phyloP scores from a whole-genome alignment of 2,329 filamentous ascomycete species.

The Arachnopeziza araneosa region DNA sequence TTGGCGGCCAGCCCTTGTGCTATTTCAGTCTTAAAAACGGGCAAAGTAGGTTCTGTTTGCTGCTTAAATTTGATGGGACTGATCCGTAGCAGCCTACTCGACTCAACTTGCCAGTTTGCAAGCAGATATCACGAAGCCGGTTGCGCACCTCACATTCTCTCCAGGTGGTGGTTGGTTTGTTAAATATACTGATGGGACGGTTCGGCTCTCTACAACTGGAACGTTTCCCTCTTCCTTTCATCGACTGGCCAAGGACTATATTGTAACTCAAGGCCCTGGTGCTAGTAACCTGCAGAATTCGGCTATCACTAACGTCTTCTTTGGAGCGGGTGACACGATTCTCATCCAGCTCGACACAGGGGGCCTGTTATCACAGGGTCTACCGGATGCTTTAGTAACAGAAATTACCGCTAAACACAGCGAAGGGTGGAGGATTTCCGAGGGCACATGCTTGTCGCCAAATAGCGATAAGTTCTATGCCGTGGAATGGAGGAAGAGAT shows the following conservation, averaged over 20 bases:
- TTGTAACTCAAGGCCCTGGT: background rate
- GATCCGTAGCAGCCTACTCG: background rate
- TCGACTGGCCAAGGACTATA: background rate
- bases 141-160: background rate
- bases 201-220: slow-evolving; percentile 1
- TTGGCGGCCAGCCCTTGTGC: no score
- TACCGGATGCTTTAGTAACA: no score
- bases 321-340: background rate
- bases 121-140: background rate
- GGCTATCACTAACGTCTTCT: background rate
- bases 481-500: no score
- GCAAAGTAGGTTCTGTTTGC: background rate
- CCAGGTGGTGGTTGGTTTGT: slow-evolving; percentile 1
- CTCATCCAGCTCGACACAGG: background rate
- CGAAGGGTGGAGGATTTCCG: no score
- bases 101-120: background rate
- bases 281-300: background rate
- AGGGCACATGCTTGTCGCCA: no score
- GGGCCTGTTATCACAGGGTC: no score
- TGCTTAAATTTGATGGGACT: background rate
- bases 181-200: background rate
- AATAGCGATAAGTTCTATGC: no score
- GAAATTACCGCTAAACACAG: no score
- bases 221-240: background rate
- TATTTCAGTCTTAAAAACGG: no score